These are phyloP conservation scores for Microbotryum silenes-acaulis DNA, from an alignment of 1,284 basidiomycete species.

Conservation along the genomic window DNA sequence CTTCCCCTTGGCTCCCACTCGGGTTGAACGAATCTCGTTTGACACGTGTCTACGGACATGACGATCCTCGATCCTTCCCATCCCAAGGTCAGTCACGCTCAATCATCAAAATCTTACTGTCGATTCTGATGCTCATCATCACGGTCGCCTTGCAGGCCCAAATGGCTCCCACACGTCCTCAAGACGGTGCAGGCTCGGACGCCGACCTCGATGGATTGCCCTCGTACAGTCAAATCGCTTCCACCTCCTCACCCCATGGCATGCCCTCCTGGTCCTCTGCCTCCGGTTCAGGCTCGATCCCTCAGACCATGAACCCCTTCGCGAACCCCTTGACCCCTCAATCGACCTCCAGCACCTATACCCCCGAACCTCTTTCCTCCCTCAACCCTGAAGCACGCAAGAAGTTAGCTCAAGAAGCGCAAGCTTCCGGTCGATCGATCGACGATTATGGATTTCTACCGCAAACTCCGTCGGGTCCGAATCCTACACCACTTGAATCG, in stretches of 20 bases:
- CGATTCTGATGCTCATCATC: background rate
- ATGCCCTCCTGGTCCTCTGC: too few species aligned
- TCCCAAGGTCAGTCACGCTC: background rate
- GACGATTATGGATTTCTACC: conserved; percentile 2
- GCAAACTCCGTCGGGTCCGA: background rate
- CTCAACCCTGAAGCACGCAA: too few species aligned
- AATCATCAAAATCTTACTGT: background rate
- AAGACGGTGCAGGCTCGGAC: background rate
- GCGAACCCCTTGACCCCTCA: too few species aligned
- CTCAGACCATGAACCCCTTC: too few species aligned
- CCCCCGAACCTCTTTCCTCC: too few species aligned
- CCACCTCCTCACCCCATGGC: background rate
- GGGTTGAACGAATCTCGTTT: too few species aligned
- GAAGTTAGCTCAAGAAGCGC: too few species aligned
- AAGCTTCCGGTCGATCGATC: background rate
- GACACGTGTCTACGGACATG: background rate
- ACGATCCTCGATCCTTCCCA: conserved; percentile 7
- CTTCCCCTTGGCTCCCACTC: too few species aligned
- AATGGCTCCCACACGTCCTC: background rate
- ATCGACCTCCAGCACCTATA: too few species aligned
- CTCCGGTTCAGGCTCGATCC: too few species aligned
- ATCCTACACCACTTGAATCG: background rate
- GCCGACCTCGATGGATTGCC: background rate
- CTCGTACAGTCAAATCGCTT: background rate
- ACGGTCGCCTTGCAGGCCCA: background rate